These are phyloP conservation scores for Orbilia brochopaga DNA, from an alignment of 2,329 filamentous ascomycete species.

Conservation along the genomic window DNA sequence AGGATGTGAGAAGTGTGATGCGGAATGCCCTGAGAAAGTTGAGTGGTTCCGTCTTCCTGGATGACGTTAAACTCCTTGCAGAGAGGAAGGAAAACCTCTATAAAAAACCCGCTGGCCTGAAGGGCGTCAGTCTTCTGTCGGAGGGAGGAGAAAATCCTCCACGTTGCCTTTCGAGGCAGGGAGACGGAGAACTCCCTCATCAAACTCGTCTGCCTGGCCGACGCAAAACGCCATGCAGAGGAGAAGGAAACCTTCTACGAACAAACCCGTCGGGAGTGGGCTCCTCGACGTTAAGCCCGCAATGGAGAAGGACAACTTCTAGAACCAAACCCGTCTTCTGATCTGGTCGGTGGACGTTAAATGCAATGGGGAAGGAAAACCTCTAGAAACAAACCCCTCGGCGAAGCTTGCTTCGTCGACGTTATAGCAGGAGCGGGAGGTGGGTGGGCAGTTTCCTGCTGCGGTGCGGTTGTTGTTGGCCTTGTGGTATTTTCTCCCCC, in stretches of 20 bases:
- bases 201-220: no score
- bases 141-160: no score
- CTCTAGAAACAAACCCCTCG: constrained; percentile 32
- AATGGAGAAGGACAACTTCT: constrained; percentile 6
- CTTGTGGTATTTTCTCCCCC: constrained; percentile 15
- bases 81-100: constrained; percentile 23
- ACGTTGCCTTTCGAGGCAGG: no score
- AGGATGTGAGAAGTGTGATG: background rate
- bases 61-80: constrained; percentile 12
- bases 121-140: no score
- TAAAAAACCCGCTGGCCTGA: no score
- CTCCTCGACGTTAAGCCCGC: background rate
- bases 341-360: constrained; percentile 3
- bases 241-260: no score
- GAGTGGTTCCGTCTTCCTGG: background rate
- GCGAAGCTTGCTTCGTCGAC: constrained; percentile 1
- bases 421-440: constrained; percentile 17
- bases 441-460: constrained; percentile 13
- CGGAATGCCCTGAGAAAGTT: background rate
- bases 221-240: no score
- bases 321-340: constrained; percentile 11
- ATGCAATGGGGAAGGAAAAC: constrained; percentile 22
- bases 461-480: background rate
- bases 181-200: no score
- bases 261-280: constrained; percentile 9